Percentiles rank a stretch among this genome's conserved stretches.
These are phyloP conservation scores for Jimgerdemannia flammicorona DNA, from an alignment of 192 early-diverging fungal species.

Conservation along the genomic window DNA sequence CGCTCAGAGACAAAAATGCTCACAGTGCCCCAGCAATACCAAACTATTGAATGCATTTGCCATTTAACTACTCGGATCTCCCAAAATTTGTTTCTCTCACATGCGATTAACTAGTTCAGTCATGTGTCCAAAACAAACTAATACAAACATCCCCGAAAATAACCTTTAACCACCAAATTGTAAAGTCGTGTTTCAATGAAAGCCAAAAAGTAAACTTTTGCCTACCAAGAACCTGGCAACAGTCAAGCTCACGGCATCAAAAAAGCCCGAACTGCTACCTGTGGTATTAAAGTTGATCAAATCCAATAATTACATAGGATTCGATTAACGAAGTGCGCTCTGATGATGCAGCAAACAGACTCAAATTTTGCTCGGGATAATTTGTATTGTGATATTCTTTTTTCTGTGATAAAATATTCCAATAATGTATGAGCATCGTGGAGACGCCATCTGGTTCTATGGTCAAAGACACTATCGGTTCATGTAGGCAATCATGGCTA, in stretches of 20 bases:
- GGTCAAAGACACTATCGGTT: not conserved
- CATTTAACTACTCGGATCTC: not conserved
- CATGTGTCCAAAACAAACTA: not conserved
- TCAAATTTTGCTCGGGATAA: too few species aligned
- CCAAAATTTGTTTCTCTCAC: not conserved
- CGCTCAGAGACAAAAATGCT: not conserved
- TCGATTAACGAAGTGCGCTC: too few species aligned
- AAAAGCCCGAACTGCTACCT: too few species aligned
- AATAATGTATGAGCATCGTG: not conserved
- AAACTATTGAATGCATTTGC: too few species aligned
- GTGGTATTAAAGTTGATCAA: too few species aligned
- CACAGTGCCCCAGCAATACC: not conserved
- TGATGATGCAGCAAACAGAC: too few species aligned
- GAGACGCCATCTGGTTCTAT: not conserved
- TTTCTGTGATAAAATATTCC: not conserved
- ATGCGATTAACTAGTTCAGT: too few species aligned
- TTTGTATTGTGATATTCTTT: too few species aligned
- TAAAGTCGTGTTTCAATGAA: not conserved
- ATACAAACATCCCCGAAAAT: not conserved
- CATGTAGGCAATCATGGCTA: constrained; percentile 3
- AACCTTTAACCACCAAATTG: too few species aligned
- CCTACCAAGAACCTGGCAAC: too few species aligned
- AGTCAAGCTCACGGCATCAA: too few species aligned
- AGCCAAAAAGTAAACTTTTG: not conserved
- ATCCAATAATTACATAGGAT: too few species aligned